Conservation (phyloP, 768 basidiomycete species). For the Sarcomyxa edulis region DNA sequence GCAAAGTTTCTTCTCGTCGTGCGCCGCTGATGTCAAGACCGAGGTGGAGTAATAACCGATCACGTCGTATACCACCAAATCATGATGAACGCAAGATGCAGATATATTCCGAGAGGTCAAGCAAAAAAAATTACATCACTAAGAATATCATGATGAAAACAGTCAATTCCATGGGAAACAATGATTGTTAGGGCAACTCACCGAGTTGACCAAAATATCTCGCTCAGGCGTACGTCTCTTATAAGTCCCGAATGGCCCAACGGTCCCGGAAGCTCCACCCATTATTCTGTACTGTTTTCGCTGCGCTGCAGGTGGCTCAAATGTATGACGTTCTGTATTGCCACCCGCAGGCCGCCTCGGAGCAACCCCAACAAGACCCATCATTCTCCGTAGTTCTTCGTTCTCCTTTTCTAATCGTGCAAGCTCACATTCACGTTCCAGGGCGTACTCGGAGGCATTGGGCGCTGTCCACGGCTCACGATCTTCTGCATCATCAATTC, state of each 20-base stretch:
- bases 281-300: conserved; percentile 19
- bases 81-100: too few relatives aligned
- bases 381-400: conserved; percentile 65
- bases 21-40: too few relatives aligned
- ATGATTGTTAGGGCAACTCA: too few relatives aligned
- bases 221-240: conserved; percentile 22
- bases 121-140: too few relatives aligned
- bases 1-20: too few relatives aligned
- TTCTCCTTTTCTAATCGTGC: conserved; percentile 87
- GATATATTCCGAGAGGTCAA: too few relatives aligned
- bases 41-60: too few relatives aligned
- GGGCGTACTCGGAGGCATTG: conserved; percentile 53
- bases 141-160: too few relatives aligned
- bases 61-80: too few relatives aligned
- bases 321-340: conserved; percentile 14
- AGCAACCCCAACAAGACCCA: conserved; percentile 35
- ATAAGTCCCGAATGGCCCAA: conserved; percentile 40
- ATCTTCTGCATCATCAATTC: conserved; percentile 27
- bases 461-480: conserved; percentile 33
- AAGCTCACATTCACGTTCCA: conserved; percentile 91
- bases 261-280: conserved; percentile 13
- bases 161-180: too few relatives aligned
- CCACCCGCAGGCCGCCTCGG: conserved; percentile 17
- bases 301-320: conserved; percentile 17
- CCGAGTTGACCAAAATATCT: too few relatives aligned